Conservation (phyloP, 345 rosid genomes). For the Ceriops tagal region DNA sequence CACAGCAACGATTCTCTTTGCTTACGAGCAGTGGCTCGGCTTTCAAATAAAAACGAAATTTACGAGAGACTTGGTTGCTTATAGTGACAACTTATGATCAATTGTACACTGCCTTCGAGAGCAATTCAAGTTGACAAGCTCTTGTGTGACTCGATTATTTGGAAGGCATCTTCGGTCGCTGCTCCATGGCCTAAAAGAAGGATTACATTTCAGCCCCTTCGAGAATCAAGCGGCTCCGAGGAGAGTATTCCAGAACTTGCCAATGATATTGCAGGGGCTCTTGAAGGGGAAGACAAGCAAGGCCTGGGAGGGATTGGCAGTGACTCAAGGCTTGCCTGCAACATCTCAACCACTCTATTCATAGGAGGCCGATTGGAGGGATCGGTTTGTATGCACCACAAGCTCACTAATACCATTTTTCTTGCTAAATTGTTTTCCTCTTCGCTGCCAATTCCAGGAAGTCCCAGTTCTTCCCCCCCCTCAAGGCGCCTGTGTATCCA, state of each 20-base stretch:
- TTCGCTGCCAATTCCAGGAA: not conserved
- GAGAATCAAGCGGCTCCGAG: too few relatives aligned
- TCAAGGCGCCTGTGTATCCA: slow-evolving; percentile 4
- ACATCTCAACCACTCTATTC: not conserved
- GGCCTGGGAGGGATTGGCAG: slow-evolving; percentile 1
- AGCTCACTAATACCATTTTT: slow-evolving; percentile 11
- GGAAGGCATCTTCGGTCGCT: too few relatives aligned
- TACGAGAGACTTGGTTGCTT: too few relatives aligned
- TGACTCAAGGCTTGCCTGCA: not conserved
- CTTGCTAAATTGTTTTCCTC: slow-evolving; percentile 4
- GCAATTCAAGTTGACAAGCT: too few relatives aligned
- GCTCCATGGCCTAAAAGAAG: too few relatives aligned
- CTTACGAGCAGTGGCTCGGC: too few relatives aligned
- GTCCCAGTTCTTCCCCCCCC: not conserved
- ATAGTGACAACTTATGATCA: too few relatives aligned
- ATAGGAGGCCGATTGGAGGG: slow-evolving; percentile 9
- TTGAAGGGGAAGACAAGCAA: not conserved
- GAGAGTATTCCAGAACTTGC: not conserved
- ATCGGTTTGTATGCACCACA: slow-evolving; percentile 15
- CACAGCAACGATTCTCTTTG: too few relatives aligned
- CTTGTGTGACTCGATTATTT: too few relatives aligned
- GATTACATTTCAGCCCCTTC: too few relatives aligned
- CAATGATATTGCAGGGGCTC: not conserved
- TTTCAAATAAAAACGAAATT: too few relatives aligned
- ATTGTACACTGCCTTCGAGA: too few relatives aligned